Percentiles rank a stretch among this genome's conserved stretches.
Conservation (phyloP, 345 rosid species). For the Erucastrum elatum region DNA sequence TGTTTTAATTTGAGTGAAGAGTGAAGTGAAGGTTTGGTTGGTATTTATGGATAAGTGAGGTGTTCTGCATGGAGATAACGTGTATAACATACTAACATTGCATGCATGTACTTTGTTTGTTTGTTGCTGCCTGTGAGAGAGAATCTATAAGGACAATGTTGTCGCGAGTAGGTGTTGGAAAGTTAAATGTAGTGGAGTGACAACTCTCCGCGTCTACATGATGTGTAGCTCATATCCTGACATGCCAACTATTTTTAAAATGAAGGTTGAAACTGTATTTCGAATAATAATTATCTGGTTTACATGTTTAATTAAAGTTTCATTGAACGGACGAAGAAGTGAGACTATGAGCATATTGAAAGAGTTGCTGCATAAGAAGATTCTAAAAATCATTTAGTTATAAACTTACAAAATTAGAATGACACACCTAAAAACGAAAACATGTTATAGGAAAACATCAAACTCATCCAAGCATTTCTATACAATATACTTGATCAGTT, state of each 20-base stretch:
- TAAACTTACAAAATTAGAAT: too few species aligned
- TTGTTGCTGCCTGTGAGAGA: slow-evolving; percentile 10
- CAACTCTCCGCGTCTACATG: slow-evolving; percentile 28
- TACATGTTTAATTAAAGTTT: too few species aligned
- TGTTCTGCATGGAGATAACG: slow-evolving; percentile 32
- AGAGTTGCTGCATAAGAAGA: background rate
- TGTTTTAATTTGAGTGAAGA: slow-evolving; percentile 5
- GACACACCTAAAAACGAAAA: too few species aligned
- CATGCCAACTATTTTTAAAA: background rate
- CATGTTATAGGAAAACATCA: too few species aligned
- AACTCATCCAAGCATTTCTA: too few species aligned
- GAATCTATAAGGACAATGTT: background rate
- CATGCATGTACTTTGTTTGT: background rate
- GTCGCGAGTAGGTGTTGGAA: background rate
- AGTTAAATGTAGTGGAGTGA: background rate
- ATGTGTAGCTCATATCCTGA: slow-evolving; percentile 22
- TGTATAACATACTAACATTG: slow-evolving; percentile 9
- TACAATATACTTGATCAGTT: too few species aligned
- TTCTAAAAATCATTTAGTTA: too few species aligned
- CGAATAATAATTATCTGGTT: too few species aligned
- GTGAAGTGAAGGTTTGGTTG: background rate
- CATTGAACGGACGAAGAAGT: background rate
- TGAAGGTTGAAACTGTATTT: background rate
- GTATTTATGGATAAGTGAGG: background rate
- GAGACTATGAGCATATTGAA: background rate